Evolutionary conservation across 371 early-diverging fungal species (phyloP).

Genomic region (Mucor sp.): DNA sequence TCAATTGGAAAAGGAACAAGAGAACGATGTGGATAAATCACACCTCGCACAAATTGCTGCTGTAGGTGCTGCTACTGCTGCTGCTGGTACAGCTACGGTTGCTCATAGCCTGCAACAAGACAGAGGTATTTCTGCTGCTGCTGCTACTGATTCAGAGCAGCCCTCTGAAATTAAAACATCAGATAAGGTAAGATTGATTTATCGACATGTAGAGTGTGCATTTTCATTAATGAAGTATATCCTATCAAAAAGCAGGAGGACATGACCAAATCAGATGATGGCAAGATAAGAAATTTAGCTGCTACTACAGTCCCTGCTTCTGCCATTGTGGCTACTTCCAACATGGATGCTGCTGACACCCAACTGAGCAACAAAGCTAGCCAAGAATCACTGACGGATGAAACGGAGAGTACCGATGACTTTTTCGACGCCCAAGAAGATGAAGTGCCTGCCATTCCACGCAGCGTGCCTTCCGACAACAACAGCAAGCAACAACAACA

Average conservation of each 20-base stretch:
- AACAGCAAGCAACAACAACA: no score
- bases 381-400: slow-evolving; percentile 7
- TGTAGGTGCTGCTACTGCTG: background rate
- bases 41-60: background rate
- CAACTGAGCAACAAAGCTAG: background rate
- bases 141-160: background rate
- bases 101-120: background rate
- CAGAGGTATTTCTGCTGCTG: background rate
- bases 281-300: background rate
- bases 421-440: slow-evolving; percentile 26
- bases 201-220: background rate
- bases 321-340: background rate
- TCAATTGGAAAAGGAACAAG: background rate
- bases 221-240: background rate
- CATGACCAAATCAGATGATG: background rate
- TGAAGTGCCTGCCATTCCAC: background rate
- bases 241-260: background rate
- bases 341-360: background rate
- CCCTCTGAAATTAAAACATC: background rate
- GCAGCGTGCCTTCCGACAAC: background rate
- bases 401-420: slow-evolving; percentile 15
- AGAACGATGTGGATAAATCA: background rate
- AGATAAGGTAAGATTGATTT: background rate
- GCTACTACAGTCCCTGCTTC: background rate
- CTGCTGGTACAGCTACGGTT: background rate